Evolutionary conservation across 163 green algal species (phyloP), one percentile per base, ranked within the genome.

Genomic region (Smithsoniella earleae): DNA sequence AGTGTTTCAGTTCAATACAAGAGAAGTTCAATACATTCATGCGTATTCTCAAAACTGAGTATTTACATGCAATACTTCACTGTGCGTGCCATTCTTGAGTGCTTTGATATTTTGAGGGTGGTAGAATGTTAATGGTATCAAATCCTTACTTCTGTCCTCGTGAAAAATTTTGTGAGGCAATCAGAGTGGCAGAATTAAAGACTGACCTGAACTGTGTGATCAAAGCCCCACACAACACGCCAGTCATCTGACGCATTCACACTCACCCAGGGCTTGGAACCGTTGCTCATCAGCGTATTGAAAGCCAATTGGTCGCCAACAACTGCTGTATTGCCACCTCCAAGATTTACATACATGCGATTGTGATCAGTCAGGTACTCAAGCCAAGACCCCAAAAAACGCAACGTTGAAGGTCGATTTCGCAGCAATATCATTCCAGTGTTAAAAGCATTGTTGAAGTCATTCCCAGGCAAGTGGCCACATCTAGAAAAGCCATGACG

Each of bases 361-460:
- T 30, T 30, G 6, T 20, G 20, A 22, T 64, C 49, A 20, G 30
- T 20, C 18, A 64, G 49, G 30, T 64, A 64, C 49, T 64, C 49
- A 20, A 64, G 49, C 49, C 49, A 64, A 30, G 27, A 36, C 18
- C 13, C 6, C 49, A 64, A 8, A 30, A 64, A 64, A 5, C 6
- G 6, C 20, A 16, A 22, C 5, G 49, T 64, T 30, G 49, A 20
- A 13, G 49, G 49, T 27, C 49, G 5, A 22, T 64, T 30, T 6
- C 49, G 49, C 6, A 64, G 49, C 49, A 64, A 22, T 30, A 64
- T 27, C 49, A 64, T 64, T 20, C 49, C 49, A 64, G 49, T 64
- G 49, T 64, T 64, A 22, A 64, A 64, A 6, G 49, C 49, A 22
- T 30, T 64, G 49, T 64, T 27, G 40, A 49, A 49, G 49, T 30